Evolutionary conservation across 2,329 filamentous ascomycete species (phyloP), one percentile per base, ranked within the genome.

Genomic region (Calonectria naviculata): DNA sequence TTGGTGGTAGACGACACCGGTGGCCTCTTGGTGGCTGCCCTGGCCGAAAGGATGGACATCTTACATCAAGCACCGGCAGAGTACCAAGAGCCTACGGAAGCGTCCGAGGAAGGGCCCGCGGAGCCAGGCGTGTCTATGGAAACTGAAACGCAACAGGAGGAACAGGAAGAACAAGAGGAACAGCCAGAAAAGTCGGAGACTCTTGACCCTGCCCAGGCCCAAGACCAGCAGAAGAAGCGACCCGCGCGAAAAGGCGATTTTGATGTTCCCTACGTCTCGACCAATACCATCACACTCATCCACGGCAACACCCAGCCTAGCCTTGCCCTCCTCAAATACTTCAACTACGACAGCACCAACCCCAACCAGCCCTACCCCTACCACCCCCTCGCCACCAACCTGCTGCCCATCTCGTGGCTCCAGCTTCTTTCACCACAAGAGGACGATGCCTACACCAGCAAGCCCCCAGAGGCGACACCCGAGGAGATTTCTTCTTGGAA

Each of bases 31-130:
- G 92, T 95, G 4, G 95, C 94, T 5, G 93, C 94, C 1, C 88
- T 98, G 85, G 95, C 95, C 0, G 95, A 98, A 84, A 90, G 94
- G 71, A 96, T 98, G 93, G 94, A 94, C 1, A 90, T 98, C 21
- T 84, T 98, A 0, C 90, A 95, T 70, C 82, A 80, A 1, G 80
- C 85, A 12, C 75, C 79, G 0, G 80, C 83, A 8, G 77, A 77
- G 71, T 70, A 74, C 61, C 38, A 64, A 41, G 29, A 68, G 17
- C 24, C 70, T 12, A 69, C 61, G 26, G 67, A 75, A 9, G 34
- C 62, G 9, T 62, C 60, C 1, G 70, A 65, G 17, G 26, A 52
- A 8, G 21, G 38, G 56, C 21, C 36, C 38, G 13, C 60, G 9
- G 60, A 75, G 44, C 17, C 42, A n/a, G 34, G 13, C 34, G n/a